These are phyloP conservation scores for Metarhizium anisopliae DNA, from an alignment of 2,329 filamentous ascomycete species.

Conservation along the genomic window DNA sequence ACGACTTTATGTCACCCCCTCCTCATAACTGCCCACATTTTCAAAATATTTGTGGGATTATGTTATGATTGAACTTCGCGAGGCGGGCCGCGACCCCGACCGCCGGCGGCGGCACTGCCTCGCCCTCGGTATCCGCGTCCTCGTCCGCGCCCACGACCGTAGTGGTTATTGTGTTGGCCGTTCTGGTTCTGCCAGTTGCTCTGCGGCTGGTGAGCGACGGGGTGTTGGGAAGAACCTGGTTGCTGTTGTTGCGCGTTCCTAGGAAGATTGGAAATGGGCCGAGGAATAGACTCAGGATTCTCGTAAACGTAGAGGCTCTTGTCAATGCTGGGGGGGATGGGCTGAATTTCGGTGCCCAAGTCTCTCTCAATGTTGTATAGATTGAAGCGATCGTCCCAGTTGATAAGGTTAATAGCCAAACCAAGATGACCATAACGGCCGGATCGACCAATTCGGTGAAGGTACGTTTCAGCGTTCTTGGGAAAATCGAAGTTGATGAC, in stretches of 20 bases:
- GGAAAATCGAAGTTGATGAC: slow-evolving; percentile 99
- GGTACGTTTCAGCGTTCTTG: slow-evolving; percentile 97
- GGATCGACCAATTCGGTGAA: slow-evolving; percentile 95
- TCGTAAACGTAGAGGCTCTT: slow-evolving; percentile 99
- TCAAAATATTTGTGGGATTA: slow-evolving; percentile 15
- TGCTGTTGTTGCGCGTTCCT: slow-evolving; percentile 21
- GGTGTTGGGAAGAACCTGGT: slow-evolving; percentile 15
- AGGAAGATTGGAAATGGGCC: slow-evolving; percentile 54
- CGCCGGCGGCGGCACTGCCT: slow-evolving; percentile 22
- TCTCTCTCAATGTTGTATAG: slow-evolving; percentile 98
- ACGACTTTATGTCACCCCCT: slow-evolving; percentile 9
- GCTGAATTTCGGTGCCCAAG: slow-evolving; percentile 90
- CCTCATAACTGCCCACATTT: slow-evolving; percentile 14
- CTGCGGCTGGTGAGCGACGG: slow-evolving; percentile 19
- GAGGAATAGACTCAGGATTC: slow-evolving; percentile 86
- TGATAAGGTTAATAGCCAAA: slow-evolving; percentile 97
- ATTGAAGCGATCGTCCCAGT: slow-evolving; percentile 98
- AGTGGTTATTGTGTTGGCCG: slow-evolving; percentile 25
- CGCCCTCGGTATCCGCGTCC: slow-evolving; percentile 30
- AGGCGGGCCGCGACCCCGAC: slow-evolving; percentile 27
- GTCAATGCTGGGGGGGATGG: slow-evolving; percentile 91
- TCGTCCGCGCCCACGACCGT: slow-evolving; percentile 28
- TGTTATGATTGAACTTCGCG: slow-evolving; percentile 26
- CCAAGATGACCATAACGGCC: slow-evolving; percentile 95
- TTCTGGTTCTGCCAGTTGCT: slow-evolving; percentile 34